phyloP scores from a whole-genome alignment of 2,329 filamentous ascomycete genomes.

The Pseudopyricularia cyperi region DNA sequence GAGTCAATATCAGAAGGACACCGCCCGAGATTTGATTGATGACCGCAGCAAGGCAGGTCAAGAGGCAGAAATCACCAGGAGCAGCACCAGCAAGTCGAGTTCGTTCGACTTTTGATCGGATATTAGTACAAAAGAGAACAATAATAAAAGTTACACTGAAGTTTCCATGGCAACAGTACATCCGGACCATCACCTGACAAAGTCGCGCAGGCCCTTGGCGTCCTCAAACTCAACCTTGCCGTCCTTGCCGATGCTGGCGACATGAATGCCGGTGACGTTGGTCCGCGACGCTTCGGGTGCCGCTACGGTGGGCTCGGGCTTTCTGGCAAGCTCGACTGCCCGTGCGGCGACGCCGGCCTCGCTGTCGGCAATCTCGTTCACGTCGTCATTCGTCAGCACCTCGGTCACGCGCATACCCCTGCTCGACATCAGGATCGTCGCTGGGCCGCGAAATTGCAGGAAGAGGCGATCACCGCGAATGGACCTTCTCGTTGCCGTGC shows the following conservation, averaged over 20 bases:
- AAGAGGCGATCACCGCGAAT: slow-evolving; percentile 94
- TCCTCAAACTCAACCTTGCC: slow-evolving; percentile 57
- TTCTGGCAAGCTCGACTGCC: slow-evolving; percentile 36
- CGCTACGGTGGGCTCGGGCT: slow-evolving; percentile 11
- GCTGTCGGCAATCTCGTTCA: slow-evolving; percentile 81
- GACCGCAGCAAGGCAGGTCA: no score
- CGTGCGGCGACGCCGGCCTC: slow-evolving; percentile 58
- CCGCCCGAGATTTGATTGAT: no score
- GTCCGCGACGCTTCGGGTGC: slow-evolving; percentile 16
- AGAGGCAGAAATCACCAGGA: no score
- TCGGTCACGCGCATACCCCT: slow-evolving; percentile 71
- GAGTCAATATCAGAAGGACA: no score
- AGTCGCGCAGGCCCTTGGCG: slow-evolving; percentile 42
- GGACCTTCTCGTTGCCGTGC: slow-evolving; percentile 66
- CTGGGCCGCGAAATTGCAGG: slow-evolving; percentile 76
- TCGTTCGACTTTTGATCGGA: neutral
- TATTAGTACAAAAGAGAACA: neutral
- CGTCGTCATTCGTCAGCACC: slow-evolving; percentile 60
- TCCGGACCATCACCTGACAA: slow-evolving; percentile 23
- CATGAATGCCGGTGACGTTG: slow-evolving; percentile 32
- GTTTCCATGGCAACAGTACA: neutral
- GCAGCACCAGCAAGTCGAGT: no score
- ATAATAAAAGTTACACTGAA: neutral
- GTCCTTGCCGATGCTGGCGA: slow-evolving; percentile 43
- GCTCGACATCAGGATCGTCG: slow-evolving; percentile 77